Evolutionary conservation across 2,329 filamentous ascomycete species (phyloP).

Genomic region (Aureobasidium leucospermi): DNA sequence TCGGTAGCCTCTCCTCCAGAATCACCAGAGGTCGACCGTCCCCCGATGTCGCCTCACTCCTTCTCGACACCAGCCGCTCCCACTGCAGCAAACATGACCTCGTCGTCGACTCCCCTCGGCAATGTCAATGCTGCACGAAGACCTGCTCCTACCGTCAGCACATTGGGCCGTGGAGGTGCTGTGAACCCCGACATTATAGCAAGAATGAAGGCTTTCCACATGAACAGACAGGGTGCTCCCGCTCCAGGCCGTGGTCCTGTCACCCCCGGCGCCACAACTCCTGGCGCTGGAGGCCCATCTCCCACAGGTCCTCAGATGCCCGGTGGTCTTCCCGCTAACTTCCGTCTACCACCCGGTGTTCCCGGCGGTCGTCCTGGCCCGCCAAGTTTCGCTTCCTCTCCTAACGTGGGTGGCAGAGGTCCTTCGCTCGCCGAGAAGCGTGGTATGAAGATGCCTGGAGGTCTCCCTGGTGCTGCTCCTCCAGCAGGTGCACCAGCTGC

Average conservation of each 20-base stretch:
- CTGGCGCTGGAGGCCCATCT: conserved; percentile 15
- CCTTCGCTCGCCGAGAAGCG: conserved; percentile 62
- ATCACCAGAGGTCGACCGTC: not conserved
- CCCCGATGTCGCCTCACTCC: conserved; percentile 49
- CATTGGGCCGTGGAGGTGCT: conserved; percentile 40
- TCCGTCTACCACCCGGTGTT: conserved; percentile 34
- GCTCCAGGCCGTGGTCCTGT: conserved; percentile 28
- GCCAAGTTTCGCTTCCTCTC: conserved; percentile 41
- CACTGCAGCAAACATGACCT: conserved; percentile 54
- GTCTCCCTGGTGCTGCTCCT: conserved; percentile 35
- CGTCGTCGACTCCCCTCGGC: conserved; percentile 78
- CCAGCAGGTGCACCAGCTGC: conserved; percentile 37
- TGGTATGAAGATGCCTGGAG: conserved; percentile 56
- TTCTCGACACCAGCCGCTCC: conserved; percentile 45
- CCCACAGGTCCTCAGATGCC: conserved; percentile 20
- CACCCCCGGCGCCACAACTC: conserved; percentile 17
- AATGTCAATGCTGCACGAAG: conserved; percentile 62
- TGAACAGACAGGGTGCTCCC: conserved; percentile 53
- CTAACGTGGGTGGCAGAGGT: conserved; percentile 34
- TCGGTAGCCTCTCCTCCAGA: conserved; percentile 1
- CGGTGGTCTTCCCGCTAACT: conserved; percentile 35
- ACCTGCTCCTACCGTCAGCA: conserved; percentile 34
- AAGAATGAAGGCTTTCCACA: conserved; percentile 62
- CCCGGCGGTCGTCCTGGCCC: conserved; percentile 26
- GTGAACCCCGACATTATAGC: conserved; percentile 53